Percentiles rank a stretch among this genome's conserved stretches.
Conservation (phyloP, 495 filamentous ascomycete species). For the Xylaria palmicola region DNA sequence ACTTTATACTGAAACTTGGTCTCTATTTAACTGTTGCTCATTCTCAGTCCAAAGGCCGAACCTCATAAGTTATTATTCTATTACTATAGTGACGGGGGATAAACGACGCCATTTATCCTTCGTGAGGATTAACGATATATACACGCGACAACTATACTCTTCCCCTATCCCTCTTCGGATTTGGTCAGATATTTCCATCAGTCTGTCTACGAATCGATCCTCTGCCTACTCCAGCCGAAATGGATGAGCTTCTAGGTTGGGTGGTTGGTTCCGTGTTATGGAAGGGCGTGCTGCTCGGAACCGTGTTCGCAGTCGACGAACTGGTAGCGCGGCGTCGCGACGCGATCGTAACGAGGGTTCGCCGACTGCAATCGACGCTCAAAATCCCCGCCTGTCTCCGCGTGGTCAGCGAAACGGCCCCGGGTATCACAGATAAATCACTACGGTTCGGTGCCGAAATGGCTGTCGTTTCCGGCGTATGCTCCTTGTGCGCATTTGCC, state of each 20-base stretch:
- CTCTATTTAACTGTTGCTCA: no score
- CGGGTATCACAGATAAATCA: background rate
- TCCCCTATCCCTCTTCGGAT: no score
- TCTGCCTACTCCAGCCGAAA: background rate
- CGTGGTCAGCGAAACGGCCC: background rate
- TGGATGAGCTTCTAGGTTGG: background rate
- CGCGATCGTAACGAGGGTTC: background rate
- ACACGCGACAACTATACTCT: no score
- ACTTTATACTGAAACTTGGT: no score
- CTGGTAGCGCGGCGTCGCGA: background rate
- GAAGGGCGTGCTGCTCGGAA: background rate
- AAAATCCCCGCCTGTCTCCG: background rate
- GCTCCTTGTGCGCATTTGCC: background rate
- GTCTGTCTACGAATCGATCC: no score
- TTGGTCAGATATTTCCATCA: no score
- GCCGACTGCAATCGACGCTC: slow-evolving; percentile 1
- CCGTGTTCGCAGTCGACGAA: background rate
- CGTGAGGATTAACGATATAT: no score
- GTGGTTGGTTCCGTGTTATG: background rate
- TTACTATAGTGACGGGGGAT: no score
- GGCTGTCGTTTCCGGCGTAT: background rate
- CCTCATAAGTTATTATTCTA: no score
- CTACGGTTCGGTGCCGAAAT: background rate
- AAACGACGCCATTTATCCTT: no score
- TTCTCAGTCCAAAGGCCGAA: no score